Evolutionary conservation across 2,329 filamentous ascomycete genomes (phyloP).

Genomic region (Blastomyces gilchristii): DNA sequence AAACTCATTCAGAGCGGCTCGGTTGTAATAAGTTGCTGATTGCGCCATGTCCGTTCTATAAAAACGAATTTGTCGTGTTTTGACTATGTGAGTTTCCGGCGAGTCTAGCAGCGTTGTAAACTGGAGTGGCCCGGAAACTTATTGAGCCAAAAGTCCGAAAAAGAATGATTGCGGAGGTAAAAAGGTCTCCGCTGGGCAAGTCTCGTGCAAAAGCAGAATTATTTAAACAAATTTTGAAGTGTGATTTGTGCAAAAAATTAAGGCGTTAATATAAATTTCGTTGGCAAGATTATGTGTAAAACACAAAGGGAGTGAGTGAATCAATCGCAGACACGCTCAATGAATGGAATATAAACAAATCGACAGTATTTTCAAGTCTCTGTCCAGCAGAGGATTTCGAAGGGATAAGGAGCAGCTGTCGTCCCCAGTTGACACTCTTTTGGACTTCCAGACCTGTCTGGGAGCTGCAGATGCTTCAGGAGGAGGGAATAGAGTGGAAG

Average conservation of each 20-base stretch:
- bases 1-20: slow-evolving; percentile 39
- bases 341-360: not conserved
- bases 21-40: slow-evolving; percentile 23
- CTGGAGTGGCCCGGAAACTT: not conserved
- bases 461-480: not conserved
- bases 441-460: slow-evolving; percentile 2
- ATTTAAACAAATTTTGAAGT: slow-evolving; percentile 1
- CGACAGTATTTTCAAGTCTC: not conserved
- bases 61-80: not conserved
- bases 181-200: not conserved
- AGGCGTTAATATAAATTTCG: not conserved
- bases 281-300: not conserved
- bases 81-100: not conserved
- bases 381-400: slow-evolving; percentile 3
- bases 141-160: not conserved
- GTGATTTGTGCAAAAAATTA: not conserved
- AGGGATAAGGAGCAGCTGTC: not conserved
- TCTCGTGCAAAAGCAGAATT: not conserved
- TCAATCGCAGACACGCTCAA: not conserved
- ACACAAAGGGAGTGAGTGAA: not conserved
- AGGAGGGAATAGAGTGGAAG: not conserved
- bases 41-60: slow-evolving; percentile 9
- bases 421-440: not conserved
- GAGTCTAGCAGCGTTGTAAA: not conserved
- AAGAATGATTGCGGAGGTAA: not conserved